phyloP scores from a whole-genome alignment of 2,329 filamentous ascomycete species.

The Fusarium ambrosium region DNA sequence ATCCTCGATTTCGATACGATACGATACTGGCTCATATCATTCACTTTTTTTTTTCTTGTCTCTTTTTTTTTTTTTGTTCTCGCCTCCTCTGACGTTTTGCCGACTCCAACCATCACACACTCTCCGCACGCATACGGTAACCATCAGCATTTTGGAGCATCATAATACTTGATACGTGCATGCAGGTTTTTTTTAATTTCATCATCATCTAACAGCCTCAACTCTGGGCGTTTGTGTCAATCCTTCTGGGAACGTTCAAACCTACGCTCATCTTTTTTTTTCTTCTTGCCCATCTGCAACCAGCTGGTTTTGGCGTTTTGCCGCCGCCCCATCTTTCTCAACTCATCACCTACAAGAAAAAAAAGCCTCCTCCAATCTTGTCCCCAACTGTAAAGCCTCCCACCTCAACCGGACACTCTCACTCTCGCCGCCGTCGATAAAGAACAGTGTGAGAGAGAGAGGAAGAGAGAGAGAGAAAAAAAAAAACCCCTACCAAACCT shows the following conservation, averaged over 20 bases:
- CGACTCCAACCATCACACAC: constrained; percentile 22
- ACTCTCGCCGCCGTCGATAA: neutral
- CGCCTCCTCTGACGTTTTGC: constrained; percentile 26
- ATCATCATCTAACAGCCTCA: constrained; percentile 12
- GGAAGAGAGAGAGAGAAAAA: neutral
- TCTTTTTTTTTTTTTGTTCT: constrained; percentile 7
- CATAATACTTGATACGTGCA: constrained; percentile 30
- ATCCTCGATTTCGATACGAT: constrained; percentile 6
- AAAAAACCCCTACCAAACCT: constrained; percentile 4
- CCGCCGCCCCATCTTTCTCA: constrained; percentile 30
- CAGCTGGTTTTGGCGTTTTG: constrained; percentile 29
- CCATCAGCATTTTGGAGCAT: constrained; percentile 33
- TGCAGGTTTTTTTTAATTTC: constrained; percentile 7
- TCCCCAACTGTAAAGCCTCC: constrained; percentile 9
- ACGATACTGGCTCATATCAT: constrained; percentile 37
- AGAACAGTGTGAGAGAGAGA: neutral
- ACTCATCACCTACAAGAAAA: constrained; percentile 28
- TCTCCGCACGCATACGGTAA: constrained; percentile 34
- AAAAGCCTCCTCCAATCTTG: constrained; percentile 27
- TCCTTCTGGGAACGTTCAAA: constrained; percentile 16
- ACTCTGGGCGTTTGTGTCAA: constrained; percentile 28
- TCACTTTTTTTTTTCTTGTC: constrained; percentile 3
- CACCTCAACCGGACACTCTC: constrained; percentile 8
- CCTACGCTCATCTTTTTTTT: too few relatives aligned
- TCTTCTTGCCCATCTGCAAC: constrained; percentile 12